Evolutionary conservation across 495 filamentous ascomycete genomes (phyloP), one percentile per base, ranked within the genome.

Genomic region (Penicillium flavigenum): DNA sequence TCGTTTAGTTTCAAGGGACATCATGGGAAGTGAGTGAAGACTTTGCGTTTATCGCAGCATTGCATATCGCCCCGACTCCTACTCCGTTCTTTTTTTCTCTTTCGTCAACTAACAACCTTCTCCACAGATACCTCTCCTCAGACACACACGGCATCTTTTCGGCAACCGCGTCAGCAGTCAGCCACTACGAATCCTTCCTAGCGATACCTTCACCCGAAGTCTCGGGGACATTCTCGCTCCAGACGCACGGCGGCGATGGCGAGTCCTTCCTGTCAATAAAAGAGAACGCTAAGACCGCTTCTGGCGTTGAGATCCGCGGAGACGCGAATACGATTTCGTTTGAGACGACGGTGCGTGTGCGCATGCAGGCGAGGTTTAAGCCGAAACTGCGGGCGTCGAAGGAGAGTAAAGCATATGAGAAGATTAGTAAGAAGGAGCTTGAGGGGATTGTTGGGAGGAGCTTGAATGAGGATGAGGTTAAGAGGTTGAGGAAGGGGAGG

Each of bases 331-430:
- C 75, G 1, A 81, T 89, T 17, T 85, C 80, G 20, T 91, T 92
- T 64, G 84, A 83, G 56, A 90, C 92, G 60, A 90, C 86, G 19
- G 65, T 96, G 54, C 81, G 89, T 54, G 84, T 98, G 63, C 86
- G 94, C 24, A 94, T 98, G 90, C 94, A 98, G 76, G 91, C 92
- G 27, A 78, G 91, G 47, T 97, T 94, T 70, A 96, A 97, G 78
- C 91, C 91, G 43, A 81, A 82, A 62, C 74, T 92, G 10, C 89
- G 87, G 68, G 86, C 85, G 14, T 79, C 76, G 2, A 96, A 91
- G 68, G 88, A 89, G 65, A 85, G 86, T 57, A 96, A 89, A 78
- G 86, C 86, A 6, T 79, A 76, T 65, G 88, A 90, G 66, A 94
- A 92, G 78, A 88, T 98, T 48, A 92, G 86, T 64, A 80, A 87